Base-by-base conservation (phyloP, 306 rosid genomes). In the Canavalia gladiata region DNA sequence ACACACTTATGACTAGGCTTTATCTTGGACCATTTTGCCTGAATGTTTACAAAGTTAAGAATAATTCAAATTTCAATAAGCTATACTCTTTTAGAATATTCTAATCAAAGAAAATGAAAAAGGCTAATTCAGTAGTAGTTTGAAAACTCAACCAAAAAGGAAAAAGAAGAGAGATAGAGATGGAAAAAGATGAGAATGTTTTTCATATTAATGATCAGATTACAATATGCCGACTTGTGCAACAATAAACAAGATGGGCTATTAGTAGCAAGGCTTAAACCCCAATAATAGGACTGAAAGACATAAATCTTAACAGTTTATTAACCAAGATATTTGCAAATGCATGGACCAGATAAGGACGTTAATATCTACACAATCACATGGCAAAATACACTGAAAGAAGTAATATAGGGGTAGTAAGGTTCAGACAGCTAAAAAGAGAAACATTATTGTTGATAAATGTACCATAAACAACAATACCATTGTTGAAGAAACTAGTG, bases 21-120 rank as follows among this genome's bases (percentile, higher is more conserved):
- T 62, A 64, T 45, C 71, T 46, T 35, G 41, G 49, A 56, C 18
- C 65, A 55, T 65, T 33, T 64, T 83, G 58, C 25, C 39, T 37
- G 25, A 57, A 78, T 1, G 31, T 42, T 68, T 64, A 60, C 79
- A 70, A 71, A 9, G n/a, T 28, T 72, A 72, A 41, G 13, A 76
- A 50, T 51, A 70, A 49, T 25, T 50, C 57, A 41, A 81, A 35
- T 41, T 73, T 37, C 49, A 63, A 39, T 47, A 39, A 43, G 66
- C 8, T 64, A 13, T 13, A 54, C 31, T 34, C 8, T 43, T 63
- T 30, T 52, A 34, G 50, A 75, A 6, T 39, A 72, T 55, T 65
- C 63, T 33, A 2, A 30, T 54, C 30, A 50, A 62, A 49, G 11
- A 70, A 46, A 45, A 62, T 10, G 18, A 59, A 59, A 35, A 33